phyloP scores from a whole-genome alignment of 1,284 basidiomycete genomes.

The Cutaneotrichosporon curvatum region DNA sequence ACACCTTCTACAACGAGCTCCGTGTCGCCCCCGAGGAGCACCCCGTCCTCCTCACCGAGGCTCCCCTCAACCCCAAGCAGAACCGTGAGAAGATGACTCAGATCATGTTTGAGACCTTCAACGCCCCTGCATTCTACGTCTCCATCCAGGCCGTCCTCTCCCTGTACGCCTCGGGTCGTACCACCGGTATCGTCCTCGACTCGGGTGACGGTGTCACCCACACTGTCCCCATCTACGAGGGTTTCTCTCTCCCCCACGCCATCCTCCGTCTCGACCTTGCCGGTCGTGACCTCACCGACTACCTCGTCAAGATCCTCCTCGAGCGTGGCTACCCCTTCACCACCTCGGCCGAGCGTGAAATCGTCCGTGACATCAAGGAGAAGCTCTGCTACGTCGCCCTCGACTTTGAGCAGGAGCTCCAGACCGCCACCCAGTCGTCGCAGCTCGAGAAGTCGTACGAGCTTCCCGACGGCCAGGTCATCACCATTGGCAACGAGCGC shows the following conservation, averaged over 20 bases:
- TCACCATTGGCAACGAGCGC: constrained; percentile 92
- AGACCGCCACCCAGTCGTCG: constrained; percentile 85
- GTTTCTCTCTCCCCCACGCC: constrained; percentile 90
- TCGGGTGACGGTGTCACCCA: constrained; percentile 91
- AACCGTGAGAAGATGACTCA: constrained; percentile 96
- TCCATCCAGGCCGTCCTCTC: constrained; percentile 88
- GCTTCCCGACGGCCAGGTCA: constrained; percentile 92
- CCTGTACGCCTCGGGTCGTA: constrained; percentile 85
- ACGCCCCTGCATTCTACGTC: constrained; percentile 87
- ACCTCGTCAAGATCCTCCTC: constrained; percentile 84
- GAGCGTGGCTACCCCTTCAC: constrained; percentile 95
- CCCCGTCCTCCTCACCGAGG: constrained; percentile 87
- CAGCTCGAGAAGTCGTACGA: constrained; percentile 93
- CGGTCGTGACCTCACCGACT: constrained; percentile 89
- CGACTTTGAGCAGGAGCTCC: constrained; percentile 94
- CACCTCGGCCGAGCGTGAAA: constrained; percentile 88
- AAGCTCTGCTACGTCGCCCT: constrained; percentile 96
- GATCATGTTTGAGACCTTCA: constrained; percentile 98
- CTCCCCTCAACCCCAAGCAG: constrained; percentile 88
- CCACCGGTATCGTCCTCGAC: constrained; percentile 87
- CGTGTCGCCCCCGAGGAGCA: constrained; percentile 75
- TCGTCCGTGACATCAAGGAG: constrained; percentile 97
- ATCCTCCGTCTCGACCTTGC: constrained; percentile 92
- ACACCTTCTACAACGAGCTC: constrained; percentile 82
- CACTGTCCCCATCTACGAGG: constrained; percentile 91